phyloP scores from a whole-genome alignment of 2,329 filamentous ascomycete species.

The Colletotrichum abscissum region DNA sequence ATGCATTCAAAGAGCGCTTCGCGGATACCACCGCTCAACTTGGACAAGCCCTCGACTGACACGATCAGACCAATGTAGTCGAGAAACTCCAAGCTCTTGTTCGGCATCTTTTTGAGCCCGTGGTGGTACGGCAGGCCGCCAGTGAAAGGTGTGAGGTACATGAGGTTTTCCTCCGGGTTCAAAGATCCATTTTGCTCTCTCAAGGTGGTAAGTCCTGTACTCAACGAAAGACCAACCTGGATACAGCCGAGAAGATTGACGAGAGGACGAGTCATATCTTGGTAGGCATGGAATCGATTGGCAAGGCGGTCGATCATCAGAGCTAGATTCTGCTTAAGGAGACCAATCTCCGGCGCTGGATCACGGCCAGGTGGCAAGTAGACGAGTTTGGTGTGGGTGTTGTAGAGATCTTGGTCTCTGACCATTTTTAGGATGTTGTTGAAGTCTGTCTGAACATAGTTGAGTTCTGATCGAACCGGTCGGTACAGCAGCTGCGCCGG shows the following conservation, averaged over 20 bases:
- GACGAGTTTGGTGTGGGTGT: slow-evolving; percentile 47
- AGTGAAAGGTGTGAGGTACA: slow-evolving; percentile 65
- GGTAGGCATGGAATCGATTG: slow-evolving; percentile 80
- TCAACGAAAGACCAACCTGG: slow-evolving; percentile 78
- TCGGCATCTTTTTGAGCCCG: slow-evolving; percentile 37
- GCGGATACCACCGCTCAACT: slow-evolving; percentile 55
- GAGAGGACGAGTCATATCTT: slow-evolving; percentile 84
- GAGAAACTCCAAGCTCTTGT: slow-evolving; percentile 61
- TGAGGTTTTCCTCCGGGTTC: slow-evolving; percentile 43
- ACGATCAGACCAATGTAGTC: slow-evolving; percentile 57
- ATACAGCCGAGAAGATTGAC: slow-evolving; percentile 84
- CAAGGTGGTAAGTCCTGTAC: slow-evolving; percentile 50
- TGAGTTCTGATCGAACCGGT: slow-evolving; percentile 74
- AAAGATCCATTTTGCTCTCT: neutral
- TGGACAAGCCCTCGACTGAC: slow-evolving; percentile 59
- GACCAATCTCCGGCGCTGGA: slow-evolving; percentile 57
- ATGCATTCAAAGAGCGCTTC: slow-evolving; percentile 74
- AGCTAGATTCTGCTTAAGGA: slow-evolving; percentile 68
- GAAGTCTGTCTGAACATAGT: slow-evolving; percentile 84
- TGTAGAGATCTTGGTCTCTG: slow-evolving; percentile 58
- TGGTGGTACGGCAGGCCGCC: slow-evolving; percentile 50
- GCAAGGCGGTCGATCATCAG: slow-evolving; percentile 78
- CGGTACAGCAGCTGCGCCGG: slow-evolving; percentile 76
- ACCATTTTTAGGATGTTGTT: slow-evolving; percentile 78
- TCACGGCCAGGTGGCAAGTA: slow-evolving; percentile 43